These are phyloP conservation scores for Dactylellina haptotyla DNA, from an alignment of 2,329 filamentous ascomycete genomes.

Conservation along the genomic window DNA sequence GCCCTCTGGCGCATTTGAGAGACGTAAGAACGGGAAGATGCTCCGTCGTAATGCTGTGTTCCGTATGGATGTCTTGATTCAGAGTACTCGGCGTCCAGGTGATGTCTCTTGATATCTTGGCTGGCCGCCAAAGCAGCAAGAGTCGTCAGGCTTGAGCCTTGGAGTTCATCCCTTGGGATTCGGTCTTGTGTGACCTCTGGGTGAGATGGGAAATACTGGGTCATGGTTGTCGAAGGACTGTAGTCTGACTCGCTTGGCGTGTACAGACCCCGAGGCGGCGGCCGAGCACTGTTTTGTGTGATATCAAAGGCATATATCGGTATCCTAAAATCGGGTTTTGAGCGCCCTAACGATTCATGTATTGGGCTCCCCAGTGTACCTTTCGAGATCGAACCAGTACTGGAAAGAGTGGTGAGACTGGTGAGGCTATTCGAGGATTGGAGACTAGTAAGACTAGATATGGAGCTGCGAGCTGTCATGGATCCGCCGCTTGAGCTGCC, in stretches of 20 bases:
- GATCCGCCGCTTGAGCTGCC: slow-evolving; percentile 48
- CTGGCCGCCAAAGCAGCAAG: slow-evolving; percentile 40
- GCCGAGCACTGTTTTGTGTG: slow-evolving; percentile 45
- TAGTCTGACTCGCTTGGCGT: slow-evolving; percentile 51
- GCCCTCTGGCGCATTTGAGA: slow-evolving; percentile 40
- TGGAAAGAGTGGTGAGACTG: slow-evolving; percentile 50
- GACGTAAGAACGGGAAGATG: slow-evolving; percentile 34
- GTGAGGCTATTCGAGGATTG: slow-evolving; percentile 44
- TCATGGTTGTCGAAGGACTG: slow-evolving; percentile 48
- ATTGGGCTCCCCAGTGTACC: slow-evolving; percentile 44
- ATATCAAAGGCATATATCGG: slow-evolving; percentile 49
- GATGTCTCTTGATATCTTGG: slow-evolving; percentile 42
- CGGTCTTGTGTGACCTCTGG: slow-evolving; percentile 46
- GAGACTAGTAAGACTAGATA: slow-evolving; percentile 47
- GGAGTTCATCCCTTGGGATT: slow-evolving; percentile 33
- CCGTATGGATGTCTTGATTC: slow-evolving; percentile 31
- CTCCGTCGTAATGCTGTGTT: slow-evolving; percentile 23
- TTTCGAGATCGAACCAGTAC: slow-evolving; percentile 45
- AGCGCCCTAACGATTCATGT: slow-evolving; percentile 39
- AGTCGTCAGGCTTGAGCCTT: slow-evolving; percentile 31
- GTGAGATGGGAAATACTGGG: slow-evolving; percentile 45
- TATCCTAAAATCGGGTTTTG: slow-evolving; percentile 49
- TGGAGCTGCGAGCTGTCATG: slow-evolving; percentile 51
- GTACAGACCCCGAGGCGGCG: slow-evolving; percentile 40
- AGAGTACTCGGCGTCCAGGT: slow-evolving; percentile 23